Conservation (phyloP, 139 green algal genomes). For the Marvania coccoides region DNA sequence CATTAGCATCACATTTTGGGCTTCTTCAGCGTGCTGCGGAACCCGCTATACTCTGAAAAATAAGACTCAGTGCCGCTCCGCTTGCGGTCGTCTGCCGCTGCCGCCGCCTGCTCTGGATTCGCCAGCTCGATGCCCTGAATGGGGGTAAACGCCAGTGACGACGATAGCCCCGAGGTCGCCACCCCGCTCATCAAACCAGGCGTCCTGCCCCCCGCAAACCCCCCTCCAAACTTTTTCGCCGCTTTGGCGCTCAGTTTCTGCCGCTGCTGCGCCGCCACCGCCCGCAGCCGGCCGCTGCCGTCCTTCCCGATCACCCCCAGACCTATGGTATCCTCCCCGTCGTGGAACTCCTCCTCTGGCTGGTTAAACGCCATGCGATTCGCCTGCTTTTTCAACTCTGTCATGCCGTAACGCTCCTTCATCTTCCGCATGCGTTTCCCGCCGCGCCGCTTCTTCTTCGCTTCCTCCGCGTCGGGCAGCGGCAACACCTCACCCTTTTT, state of each 20-base stretch:
- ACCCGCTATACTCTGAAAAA: constrained; percentile 79
- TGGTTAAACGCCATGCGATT: constrained; percentile 94
- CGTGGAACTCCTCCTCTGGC: constrained; percentile 87
- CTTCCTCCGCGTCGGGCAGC: constrained; percentile 68
- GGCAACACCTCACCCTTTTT: constrained; percentile 81
- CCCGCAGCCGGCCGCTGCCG: constrained; percentile 56
- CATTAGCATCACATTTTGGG: too few relatives aligned
- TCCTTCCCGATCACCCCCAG: constrained; percentile 87
- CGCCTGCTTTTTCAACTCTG: constrained; percentile 79
- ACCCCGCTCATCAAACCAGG: constrained; percentile 30
- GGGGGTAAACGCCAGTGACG: constrained; percentile 90
- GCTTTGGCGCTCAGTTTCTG: constrained; percentile 70
- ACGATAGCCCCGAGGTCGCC: constrained; percentile 65
- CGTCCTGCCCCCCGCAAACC: background rate
- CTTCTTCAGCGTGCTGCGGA: too few relatives aligned
- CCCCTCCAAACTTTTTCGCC: constrained; percentile 58
- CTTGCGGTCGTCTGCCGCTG: constrained; percentile 23
- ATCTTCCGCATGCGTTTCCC: constrained; percentile 80
- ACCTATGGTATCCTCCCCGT: constrained; percentile 80
- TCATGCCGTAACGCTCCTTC: constrained; percentile 88
- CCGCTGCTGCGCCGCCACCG: constrained; percentile 68
- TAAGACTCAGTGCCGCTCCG: constrained; percentile 76
- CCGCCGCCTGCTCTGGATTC: constrained; percentile 48
- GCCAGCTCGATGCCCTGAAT: constrained; percentile 93
- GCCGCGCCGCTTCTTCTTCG: constrained; percentile 81